Percentiles rank a stretch among this genome's conserved stretches.
phyloP scores from a whole-genome alignment of 2,329 filamentous ascomycete species.

The Aspergillus terreus region DNA sequence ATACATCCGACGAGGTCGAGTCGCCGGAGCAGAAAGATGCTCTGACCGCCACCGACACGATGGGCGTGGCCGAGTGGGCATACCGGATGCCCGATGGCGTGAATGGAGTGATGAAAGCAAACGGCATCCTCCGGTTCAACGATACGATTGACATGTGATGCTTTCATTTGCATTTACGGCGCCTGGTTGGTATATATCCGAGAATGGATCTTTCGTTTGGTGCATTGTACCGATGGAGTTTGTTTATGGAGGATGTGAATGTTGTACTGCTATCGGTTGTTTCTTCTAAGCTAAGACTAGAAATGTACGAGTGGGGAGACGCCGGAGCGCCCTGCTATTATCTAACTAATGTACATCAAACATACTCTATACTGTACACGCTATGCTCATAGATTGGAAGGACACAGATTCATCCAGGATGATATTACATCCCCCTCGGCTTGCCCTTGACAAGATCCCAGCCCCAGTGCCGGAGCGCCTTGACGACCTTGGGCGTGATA shows the following conservation, averaged over 20 bases:
- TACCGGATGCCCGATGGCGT: conserved; percentile 70
- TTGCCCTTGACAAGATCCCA: conserved; percentile 87
- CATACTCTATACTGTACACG: conserved; percentile 1
- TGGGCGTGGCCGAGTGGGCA: conserved; percentile 37
- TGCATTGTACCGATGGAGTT: neutral
- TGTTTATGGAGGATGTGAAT: neutral
- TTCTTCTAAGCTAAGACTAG: neutral
- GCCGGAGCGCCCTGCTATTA: no score
- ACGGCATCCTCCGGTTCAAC: conserved; percentile 88
- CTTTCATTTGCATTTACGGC: neutral
- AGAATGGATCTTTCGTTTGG: neutral
- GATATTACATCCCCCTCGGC: conserved; percentile 30
- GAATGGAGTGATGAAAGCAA: conserved; percentile 79
- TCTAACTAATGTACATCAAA: conserved; percentile 27
- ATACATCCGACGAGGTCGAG: conserved; percentile 63
- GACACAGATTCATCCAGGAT: neutral
- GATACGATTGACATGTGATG: conserved; percentile 75
- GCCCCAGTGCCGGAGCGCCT: conserved; percentile 79
- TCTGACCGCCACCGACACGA: conserved; percentile 20
- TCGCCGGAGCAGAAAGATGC: conserved; percentile 22
- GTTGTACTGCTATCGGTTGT: neutral
- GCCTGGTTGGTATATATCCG: conserved; percentile 6
- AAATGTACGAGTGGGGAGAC: no score
- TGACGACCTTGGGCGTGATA: conserved; percentile 91
- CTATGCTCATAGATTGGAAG: conserved; percentile 15